Evolutionary conservation across 768 basidiomycete species (phyloP), one percentile per base, ranked within the genome.

Genomic region (Auriscalpium vulgare): DNA sequence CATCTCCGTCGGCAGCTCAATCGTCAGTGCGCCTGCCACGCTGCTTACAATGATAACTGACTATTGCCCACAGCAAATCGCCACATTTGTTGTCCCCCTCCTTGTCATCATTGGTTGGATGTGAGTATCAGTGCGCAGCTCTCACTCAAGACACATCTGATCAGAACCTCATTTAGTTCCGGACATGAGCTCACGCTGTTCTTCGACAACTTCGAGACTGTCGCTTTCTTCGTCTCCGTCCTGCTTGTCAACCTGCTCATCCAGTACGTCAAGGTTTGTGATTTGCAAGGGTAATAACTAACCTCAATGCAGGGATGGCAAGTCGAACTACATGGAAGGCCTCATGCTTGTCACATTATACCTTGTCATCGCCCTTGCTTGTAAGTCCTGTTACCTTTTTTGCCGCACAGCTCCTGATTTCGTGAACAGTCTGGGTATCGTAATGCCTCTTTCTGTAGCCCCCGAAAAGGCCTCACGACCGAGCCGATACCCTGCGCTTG

Each of bases 291-390:
- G 45, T 50, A 13, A 34, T 14, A 58, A 37, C 37, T 53, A 47
- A 51, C 37, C 47, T 56, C n/a, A 44, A 37, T 46, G 23, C 62
- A 81, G 84, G 72, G 87, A 91, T 59, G 92, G 92, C 47, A 87
- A 85, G 64, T 86, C 88, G 14, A 94, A 95, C 65, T 94, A 91
- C 66, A 88, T 95, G 85, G 93, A 95, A 72, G 94, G 94, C 37
- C 67, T 91, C 45, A 88, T 94, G 89, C 56, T 76, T 51, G 71
- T 82, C 54, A 77, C 86, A 0, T 74, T 94, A 17, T 94, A 94
- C 68, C 69, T 87, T 45, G 87, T 93, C 63, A 87, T 92, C 63
- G 85, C 84, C 14, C 77, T 93, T 40, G 83, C 88, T 36, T 90
- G 87, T 89, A 69, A 57, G 86, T 74, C 23, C 50, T 50, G 45